Conservation (phyloP, 2,329 filamentous ascomycete species). For the Exophiala oligosperma region DNA sequence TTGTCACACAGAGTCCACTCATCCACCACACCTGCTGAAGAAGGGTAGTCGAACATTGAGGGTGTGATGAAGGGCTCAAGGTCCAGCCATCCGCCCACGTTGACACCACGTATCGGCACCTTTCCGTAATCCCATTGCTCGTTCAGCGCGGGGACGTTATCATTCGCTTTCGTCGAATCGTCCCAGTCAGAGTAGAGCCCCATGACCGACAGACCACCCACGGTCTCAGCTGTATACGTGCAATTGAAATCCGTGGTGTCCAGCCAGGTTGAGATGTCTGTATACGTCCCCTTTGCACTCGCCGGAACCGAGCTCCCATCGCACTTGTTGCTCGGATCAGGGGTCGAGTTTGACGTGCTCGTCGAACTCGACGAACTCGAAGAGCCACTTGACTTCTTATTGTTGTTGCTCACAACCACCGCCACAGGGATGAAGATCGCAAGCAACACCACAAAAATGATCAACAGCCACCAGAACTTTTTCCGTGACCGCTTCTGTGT, state of each 20-base stretch:
- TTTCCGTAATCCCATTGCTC: constrained; percentile 76
- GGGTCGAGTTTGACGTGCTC: neutral
- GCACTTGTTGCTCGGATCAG: constrained; percentile 48
- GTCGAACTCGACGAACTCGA: constrained; percentile 37
- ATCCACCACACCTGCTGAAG: constrained; percentile 70
- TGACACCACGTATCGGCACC: constrained; percentile 83
- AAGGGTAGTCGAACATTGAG: constrained; percentile 74
- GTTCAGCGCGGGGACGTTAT: constrained; percentile 74
- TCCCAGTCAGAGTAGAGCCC: constrained; percentile 84
- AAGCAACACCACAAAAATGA: constrained; percentile 54
- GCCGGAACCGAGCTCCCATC: constrained; percentile 60
- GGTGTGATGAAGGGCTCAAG: constrained; percentile 95
- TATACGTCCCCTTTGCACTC: constrained; percentile 69
- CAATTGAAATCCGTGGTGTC: constrained; percentile 90
- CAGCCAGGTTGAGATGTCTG: constrained; percentile 91
- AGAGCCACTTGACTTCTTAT: constrained; percentile 34
- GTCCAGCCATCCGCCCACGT: constrained; percentile 89
- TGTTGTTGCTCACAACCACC: constrained; percentile 66
- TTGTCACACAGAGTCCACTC: constrained; percentile 77
- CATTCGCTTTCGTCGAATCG: constrained; percentile 75
- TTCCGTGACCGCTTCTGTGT: constrained; percentile 42
- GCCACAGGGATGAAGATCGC: constrained; percentile 69
- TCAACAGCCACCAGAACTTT: constrained; percentile 57
- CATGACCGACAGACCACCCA: constrained; percentile 88
- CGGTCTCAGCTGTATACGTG: constrained; percentile 81